Percentiles rank a stretch among this genome's conserved stretches.
Conservation (phyloP, 1,139 yeast genomes). For the Yamadazyma atlantica region DNA sequence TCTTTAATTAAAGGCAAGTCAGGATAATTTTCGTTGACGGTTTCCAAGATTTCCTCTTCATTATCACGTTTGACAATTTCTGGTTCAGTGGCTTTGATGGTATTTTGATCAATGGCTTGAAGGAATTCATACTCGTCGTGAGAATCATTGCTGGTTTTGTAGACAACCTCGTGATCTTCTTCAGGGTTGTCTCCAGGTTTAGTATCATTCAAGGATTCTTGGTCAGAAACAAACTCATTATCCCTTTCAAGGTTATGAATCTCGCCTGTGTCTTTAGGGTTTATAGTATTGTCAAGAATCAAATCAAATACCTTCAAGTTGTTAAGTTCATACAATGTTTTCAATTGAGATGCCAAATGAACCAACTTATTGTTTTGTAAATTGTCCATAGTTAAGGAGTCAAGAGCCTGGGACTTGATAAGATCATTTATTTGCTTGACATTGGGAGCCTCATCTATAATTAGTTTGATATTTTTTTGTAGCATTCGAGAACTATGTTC, state of each 20-base stretch:
- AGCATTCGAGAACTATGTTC: conserved; percentile 44
- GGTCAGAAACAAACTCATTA: too few species aligned
- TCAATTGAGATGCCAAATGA: conserved; percentile 58
- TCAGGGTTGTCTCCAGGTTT: too few species aligned
- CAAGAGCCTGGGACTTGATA: conserved; percentile 23
- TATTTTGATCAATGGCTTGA: conserved; percentile 2
- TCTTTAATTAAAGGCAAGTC: conserved; percentile 67
- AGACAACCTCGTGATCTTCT: background rate
- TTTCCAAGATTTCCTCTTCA: conserved; percentile 3
- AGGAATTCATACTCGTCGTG: conserved; percentile 10
- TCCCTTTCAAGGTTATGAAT: background rate
- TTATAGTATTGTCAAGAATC: conserved; percentile 27
- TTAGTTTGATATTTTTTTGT: conserved; percentile 51
- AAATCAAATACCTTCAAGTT: conserved; percentile 50
- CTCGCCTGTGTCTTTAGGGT: conserved; percentile 1
- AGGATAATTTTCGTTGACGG: conserved; percentile 35
- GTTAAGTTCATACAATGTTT: conserved; percentile 50
- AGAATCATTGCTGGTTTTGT: background rate
- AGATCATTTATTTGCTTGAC: conserved; percentile 38
- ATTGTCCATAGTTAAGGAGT: conserved; percentile 44
- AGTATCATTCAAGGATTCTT: too few species aligned
- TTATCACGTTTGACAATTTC: conserved; percentile 5
- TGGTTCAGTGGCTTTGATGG: conserved; percentile 1
- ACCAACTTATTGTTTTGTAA: conserved; percentile 54
- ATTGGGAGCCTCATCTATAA: conserved; percentile 57